These are phyloP conservation scores for Colletotrichum falcatum DNA, from an alignment of 2,329 filamentous ascomycete species.

Conservation along the genomic window DNA sequence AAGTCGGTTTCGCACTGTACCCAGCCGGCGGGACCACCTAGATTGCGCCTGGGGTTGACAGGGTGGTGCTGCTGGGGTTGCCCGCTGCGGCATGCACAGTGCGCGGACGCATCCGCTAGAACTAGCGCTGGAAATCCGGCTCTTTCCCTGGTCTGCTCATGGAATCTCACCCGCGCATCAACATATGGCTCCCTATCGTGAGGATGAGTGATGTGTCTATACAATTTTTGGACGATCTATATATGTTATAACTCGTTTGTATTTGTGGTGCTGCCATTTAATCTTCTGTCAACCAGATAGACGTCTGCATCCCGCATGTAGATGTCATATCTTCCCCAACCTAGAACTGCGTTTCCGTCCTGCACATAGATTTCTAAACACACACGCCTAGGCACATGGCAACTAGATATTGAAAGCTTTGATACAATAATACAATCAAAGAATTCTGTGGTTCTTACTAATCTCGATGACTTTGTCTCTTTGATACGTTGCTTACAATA, in stretches of 20 bases:
- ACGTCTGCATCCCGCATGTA: no score
- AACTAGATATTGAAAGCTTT: rapidly evolving
- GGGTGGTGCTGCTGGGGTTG: not conserved
- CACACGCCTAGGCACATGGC: no score
- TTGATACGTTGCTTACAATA: not conserved
- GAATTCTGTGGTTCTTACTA: rapidly evolving
- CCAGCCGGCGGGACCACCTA: not conserved
- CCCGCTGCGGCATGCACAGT: constrained; percentile 16
- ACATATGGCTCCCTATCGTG: no score
- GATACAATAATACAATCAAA: rapidly evolving
- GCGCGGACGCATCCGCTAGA: not conserved
- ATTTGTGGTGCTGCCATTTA: not conserved
- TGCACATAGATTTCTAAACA: not conserved
- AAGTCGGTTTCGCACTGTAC: constrained; percentile 35
- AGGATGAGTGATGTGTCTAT: not conserved
- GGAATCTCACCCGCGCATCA: not conserved
- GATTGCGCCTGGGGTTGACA: not conserved
- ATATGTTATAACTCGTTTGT: not conserved
- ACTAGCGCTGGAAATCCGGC: not conserved
- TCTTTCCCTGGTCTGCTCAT: not conserved
- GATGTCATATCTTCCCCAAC: not conserved
- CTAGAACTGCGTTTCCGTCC: not conserved
- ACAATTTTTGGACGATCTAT: not conserved
- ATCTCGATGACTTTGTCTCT: not conserved
- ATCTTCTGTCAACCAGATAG: no score